Base-by-base conservation (phyloP, 768 basidiomycete genomes). In the Multifurca ochricompacta region DNA sequence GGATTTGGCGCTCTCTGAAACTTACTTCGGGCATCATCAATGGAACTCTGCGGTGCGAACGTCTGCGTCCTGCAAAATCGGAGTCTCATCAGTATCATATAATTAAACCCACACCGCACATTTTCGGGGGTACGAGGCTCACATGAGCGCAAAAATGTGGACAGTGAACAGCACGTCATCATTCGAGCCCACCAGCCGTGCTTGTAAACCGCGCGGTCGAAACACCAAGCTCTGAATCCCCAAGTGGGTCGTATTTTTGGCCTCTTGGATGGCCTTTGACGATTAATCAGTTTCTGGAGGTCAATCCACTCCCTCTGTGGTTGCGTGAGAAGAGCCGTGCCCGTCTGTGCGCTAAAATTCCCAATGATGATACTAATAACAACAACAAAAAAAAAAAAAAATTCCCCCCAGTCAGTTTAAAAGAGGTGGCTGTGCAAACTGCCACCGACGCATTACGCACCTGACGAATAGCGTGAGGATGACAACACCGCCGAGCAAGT, bases 271-370 rank as follows among this genome's bases (percentile, higher is more conserved):
- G 94, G 93, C 21, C 79, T 77, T 64, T 96, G 91, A 19, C 91
- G 83, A 52, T 76, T 84, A 67, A 98, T 85, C 44, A 94, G 74
- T 65, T 91, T 93, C 59, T 91, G 81, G 19, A 98, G 70, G 68
- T 96, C 92, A 53, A 93, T 88, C 94, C 94, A 98, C 67, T 92
- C 91, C 51, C 87, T 75, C 62, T 97, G 95, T 14, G 91, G 77
- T 52, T 83, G 77, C 0, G 93, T 96, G 30, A 95, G 69, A 43
- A 93, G 79, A 1, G 93, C 92, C 4, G 82, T 79, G 14, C 94
- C 94, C 2, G 91, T 93, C 58, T 86, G 83, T 2, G 82, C 79
- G 45, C 83, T 84, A 70, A 96, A 96, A 68, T 94, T 94, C 42
- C 85, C 85, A 65, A 97, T 96, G 70, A 97, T 96, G 68, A 98